Conservation (phyloP, 352 stramenopile species). For the Pythium guiyangense region DNA sequence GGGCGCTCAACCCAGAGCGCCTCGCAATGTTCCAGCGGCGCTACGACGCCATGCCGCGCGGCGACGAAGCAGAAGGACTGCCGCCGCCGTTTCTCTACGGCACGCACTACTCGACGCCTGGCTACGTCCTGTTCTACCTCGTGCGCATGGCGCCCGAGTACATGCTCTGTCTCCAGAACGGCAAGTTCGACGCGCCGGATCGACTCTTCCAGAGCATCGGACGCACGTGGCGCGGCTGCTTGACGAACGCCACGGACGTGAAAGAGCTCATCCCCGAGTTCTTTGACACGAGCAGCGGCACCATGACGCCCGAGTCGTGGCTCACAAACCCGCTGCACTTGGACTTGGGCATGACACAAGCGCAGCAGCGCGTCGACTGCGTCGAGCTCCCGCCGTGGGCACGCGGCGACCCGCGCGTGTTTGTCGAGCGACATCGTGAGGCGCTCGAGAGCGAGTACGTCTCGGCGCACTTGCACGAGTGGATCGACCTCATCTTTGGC, state of each 20-base stretch:
- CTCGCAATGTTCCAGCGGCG: conserved; percentile 87
- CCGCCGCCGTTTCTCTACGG: conserved; percentile 97
- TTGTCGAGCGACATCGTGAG: conserved; percentile 90
- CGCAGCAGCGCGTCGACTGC: conserved; percentile 92
- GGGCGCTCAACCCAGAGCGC: conserved; percentile 87
- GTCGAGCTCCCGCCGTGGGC: conserved; percentile 95
- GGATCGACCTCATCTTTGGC: conserved; percentile 99
- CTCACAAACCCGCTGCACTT: conserved; percentile 95
- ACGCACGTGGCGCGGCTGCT: conserved; percentile 87
- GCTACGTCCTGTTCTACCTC: conserved; percentile 98
- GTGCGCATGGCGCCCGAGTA: conserved; percentile 95
- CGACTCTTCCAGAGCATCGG: conserved; percentile 95
- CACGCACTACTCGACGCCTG: conserved; percentile 90
- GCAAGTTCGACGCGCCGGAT: conserved; percentile 98
- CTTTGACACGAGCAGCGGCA: conserved; percentile 82
- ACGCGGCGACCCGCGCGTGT: conserved; percentile 59
- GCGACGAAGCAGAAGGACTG: conserved; percentile 69
- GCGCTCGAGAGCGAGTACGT: conserved; percentile 96
- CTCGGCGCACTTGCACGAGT: conserved; percentile 93
- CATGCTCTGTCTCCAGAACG: conserved; percentile 94
- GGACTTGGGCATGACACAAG: conserved; percentile 90
- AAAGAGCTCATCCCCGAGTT: conserved; percentile 99
- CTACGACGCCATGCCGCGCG: conserved; percentile 87
- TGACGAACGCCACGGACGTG: conserved; percentile 90
- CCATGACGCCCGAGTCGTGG: conserved; percentile 62